Evolutionary conservation across 2,329 filamentous ascomycete genomes (phyloP).

Genomic region (Nemania sp.): DNA sequence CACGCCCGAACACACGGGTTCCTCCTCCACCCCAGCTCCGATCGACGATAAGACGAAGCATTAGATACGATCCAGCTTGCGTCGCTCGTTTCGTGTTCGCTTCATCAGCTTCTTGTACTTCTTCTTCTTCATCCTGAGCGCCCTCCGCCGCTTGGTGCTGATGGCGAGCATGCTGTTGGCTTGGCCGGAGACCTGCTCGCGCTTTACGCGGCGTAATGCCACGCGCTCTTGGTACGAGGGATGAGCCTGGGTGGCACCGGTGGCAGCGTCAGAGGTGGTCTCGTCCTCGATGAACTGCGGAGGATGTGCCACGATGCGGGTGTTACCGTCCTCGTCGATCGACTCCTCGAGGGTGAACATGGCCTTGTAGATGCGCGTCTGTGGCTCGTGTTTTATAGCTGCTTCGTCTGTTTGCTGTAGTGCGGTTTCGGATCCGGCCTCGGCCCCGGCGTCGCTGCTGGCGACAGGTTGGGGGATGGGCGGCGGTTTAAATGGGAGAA

Average conservation of each 20-base stretch:
- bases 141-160: slow-evolving; percentile 88
- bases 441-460: slow-evolving; percentile 40
- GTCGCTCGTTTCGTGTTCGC: slow-evolving; percentile 82
- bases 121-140: slow-evolving; percentile 99
- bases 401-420: slow-evolving; percentile 17
- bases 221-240: slow-evolving; percentile 71
- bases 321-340: slow-evolving; percentile 60
- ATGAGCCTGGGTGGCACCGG: slow-evolving; percentile 29
- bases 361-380: slow-evolving; percentile 63
- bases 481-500: slow-evolving; percentile 83
- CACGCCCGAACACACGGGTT: background rate
- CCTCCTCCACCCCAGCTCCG: background rate
- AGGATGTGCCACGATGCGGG: slow-evolving; percentile 64
- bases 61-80: slow-evolving; percentile 75
- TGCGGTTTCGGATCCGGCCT: slow-evolving; percentile 39
- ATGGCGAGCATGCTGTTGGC: slow-evolving; percentile 71
- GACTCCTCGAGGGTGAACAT: slow-evolving; percentile 70
- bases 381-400: slow-evolving; percentile 40
- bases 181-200: slow-evolving; percentile 56
- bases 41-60: slow-evolving; percentile 1
- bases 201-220: slow-evolving; percentile 64
- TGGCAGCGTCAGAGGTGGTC: background rate
- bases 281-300: slow-evolving; percentile 58
- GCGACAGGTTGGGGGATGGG: slow-evolving; percentile 68
- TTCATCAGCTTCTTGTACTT: slow-evolving; percentile 99